phyloP scores from a whole-genome alignment of 352 stramenopile genomes.

The Pythium grandisporangium region DNA sequence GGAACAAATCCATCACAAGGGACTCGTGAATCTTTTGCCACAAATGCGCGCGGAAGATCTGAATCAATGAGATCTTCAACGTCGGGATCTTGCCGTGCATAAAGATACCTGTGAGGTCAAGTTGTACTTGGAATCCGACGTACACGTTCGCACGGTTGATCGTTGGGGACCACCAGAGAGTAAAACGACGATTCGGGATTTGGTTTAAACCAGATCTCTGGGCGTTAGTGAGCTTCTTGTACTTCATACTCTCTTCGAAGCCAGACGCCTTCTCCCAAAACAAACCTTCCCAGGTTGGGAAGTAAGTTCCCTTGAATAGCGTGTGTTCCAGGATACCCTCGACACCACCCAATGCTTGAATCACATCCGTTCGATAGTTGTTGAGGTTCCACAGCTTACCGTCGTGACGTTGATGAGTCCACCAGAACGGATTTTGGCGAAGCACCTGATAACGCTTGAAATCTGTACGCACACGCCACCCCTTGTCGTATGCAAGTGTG shows the following conservation, averaged over 20 bases:
- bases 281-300: conserved; percentile 99
- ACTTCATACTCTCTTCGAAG: conserved; percentile 95
- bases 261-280: conserved; percentile 99
- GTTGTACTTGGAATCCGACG: conserved; percentile 99
- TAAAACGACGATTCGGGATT: conserved; percentile 99
- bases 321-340: conserved; percentile 99
- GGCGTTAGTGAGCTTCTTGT: conserved; percentile 99
- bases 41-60: conserved; percentile 98
- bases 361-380: conserved; percentile 99
- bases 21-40: conserved; percentile 99
- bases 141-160: conserved; percentile 99
- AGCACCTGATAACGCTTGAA: conserved; percentile 99
- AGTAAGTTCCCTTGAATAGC: conserved; percentile 99
- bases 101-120: conserved; percentile 99
- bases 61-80: conserved; percentile 98
- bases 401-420: conserved; percentile 98
- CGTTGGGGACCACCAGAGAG: conserved; percentile 99
- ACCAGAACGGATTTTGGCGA: conserved; percentile 99
- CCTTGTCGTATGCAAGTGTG: conserved; percentile 99
- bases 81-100: conserved; percentile 99
- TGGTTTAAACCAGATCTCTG: conserved; percentile 99
- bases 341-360: conserved; percentile 98
- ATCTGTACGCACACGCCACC: conserved; percentile 97
- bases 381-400: conserved; percentile 99
- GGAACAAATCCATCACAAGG: conserved; percentile 94